Evolutionary conservation across 495 filamentous ascomycete species (phyloP), one percentile per base, ranked within the genome.

Genomic region (Terfezia boudieri): DNA sequence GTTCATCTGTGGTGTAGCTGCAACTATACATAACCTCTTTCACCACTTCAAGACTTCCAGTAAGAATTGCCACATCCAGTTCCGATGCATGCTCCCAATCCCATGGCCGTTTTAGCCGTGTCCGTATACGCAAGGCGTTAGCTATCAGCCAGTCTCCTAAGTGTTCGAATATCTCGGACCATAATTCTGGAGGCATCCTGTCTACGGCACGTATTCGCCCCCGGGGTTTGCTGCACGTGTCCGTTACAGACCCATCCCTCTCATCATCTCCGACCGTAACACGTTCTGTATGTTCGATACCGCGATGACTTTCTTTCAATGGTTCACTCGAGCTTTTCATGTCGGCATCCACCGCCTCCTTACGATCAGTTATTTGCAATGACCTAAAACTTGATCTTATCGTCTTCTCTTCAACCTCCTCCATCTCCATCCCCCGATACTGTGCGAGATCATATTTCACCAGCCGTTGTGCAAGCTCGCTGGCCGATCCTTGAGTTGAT

Each of bases 71-170:
- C 67, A 84, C 86, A 64, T 94, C 88, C 9, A 94, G 74, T 16
- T 71, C 71, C 37, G 74, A 71, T 53, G 77, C 61, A 20, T 63
- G 52, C 17, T 65, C 67, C 88, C 88, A 95, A 62, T 84, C 79
- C 14, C 70, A 61, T 2, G 88, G 86, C 36, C 80, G 76, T 14
- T 76, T 73, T 8, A 94, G 69, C 49, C 73, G 86, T 5, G 84
- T 83, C 59, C 81, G 84, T 46, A 95, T 72, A 53, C 84, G 79
- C 11, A 95, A 73, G 2, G 83, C 79, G 51, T 75, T 81, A 14
- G 88, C 81, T 3, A 86, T 72, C 67, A 94, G 88, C 88, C 88
- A 95, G 64, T 95, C 88, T 14, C 77, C 76, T 14, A 86, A 73
- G 58, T 80, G 78, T 59, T 90, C 81, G 46, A 95, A 79, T 23